Conservation (phyloP, 2,329 filamentous ascomycete species). For the Magnaporthiopsis poae region DNA sequence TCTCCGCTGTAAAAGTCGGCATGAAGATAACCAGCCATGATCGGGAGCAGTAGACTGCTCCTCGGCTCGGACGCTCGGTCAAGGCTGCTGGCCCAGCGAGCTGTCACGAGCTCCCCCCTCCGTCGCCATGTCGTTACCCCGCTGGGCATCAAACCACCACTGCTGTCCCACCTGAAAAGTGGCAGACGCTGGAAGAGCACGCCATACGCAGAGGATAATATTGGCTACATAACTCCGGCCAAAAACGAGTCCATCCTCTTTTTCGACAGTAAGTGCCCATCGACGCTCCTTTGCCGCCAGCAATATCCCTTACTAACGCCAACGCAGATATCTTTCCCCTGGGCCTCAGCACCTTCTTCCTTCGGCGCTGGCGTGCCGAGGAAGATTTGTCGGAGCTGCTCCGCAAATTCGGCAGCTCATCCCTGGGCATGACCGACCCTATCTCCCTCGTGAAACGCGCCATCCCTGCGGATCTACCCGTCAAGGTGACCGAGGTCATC, state of each 20-base stretch:
- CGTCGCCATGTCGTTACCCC: neutral
- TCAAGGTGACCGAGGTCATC: conserved; percentile 71
- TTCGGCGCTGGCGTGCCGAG: conserved; percentile 38
- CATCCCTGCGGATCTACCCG: conserved; percentile 49
- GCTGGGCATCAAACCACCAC: neutral
- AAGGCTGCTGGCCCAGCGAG: neutral
- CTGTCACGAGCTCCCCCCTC: neutral
- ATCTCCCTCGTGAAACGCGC: conserved; percentile 48
- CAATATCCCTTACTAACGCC: no score
- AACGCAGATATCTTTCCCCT: conserved; percentile 70
- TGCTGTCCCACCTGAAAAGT: neutral
- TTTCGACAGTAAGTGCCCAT: conserved; percentile 63
- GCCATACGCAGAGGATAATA: conserved; percentile 37
- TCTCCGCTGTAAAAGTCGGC: neutral
- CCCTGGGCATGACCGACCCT: conserved; percentile 41
- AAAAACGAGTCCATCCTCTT: conserved; percentile 77
- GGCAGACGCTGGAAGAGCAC: neutral
- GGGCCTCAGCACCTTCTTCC: conserved; percentile 44
- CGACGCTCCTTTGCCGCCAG: neutral
- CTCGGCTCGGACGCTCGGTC: neutral
- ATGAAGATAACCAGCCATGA: neutral
- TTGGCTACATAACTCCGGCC: conserved; percentile 70
- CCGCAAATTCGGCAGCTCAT: conserved; percentile 40
- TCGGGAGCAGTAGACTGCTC: neutral
- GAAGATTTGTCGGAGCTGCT: conserved; percentile 40